Base-by-base conservation (phyloP, 192 early-diverging fungal species). In the Allomyces arbusculus region DNA sequence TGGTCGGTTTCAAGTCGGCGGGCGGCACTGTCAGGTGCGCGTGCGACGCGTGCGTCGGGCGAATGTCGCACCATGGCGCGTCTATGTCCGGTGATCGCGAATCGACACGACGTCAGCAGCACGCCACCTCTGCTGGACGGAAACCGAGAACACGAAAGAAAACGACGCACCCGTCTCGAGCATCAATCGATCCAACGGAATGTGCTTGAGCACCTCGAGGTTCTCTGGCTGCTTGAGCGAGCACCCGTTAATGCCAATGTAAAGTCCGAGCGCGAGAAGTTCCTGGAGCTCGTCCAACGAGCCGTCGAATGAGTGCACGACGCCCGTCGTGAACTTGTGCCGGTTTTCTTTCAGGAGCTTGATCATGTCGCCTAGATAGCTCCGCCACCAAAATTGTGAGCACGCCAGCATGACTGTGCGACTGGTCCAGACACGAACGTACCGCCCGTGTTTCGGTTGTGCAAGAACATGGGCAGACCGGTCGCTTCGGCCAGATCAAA, bases 171-270 rank as follows among this genome's bases (percentile, higher is more conserved):
- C 86, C 5, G 95, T 96, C 71, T 96, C 95, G 65, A 98, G 71
- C 89, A 96, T 85, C 24, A 98, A 68, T 26, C 77, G 75, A 50
- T 95, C 87, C 62, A 82, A 45, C 11, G 95, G 94, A 44, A 96
- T 84, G 26, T 69, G 67, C 50, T 73, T 78, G 3, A 85, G 82
- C 0, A 88, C 86, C 3, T 83, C 78, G 12, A 97, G 63, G 69
- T 92, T 94, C 44, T 91, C 91, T 55, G 84, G 76, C 2, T 91
- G 91, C 72, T 94, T 94, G 23, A 94, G 69, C 14, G 90, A 92
- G 73, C 95, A 98, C 0, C 95, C 95, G 69, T 94, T 98, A 70
- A 98, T 80, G n/a, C 95, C 93, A 72, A 98, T 89, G 72, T 85
- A 89, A 23, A 95, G 74, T 3, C 79, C 90, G 50, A 92, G 72